Evolutionary conservation across 441 rosid genomes (phyloP).

Genomic region (Gossypium armourianum): DNA sequence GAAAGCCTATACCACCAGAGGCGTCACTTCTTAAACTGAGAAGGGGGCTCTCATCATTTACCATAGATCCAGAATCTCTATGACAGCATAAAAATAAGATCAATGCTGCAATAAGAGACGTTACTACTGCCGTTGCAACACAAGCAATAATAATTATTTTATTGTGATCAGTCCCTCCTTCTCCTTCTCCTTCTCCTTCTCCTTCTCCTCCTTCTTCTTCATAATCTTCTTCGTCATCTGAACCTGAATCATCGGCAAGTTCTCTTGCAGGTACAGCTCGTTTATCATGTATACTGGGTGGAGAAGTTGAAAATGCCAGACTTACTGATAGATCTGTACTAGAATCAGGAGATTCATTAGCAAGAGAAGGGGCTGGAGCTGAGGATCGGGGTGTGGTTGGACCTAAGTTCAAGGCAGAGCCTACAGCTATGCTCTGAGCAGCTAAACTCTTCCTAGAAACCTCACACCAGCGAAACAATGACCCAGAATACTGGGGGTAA

Average conservation of each 20-base stretch:
- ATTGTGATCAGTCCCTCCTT: conserved; percentile 13
- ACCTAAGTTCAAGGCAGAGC: conserved; percentile 9
- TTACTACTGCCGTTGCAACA: conserved; percentile 55
- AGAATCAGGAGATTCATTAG: conserved; percentile 15
- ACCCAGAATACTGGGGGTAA: conserved; percentile 24
- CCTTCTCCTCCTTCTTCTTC: neutral
- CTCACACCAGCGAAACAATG: conserved; percentile 23
- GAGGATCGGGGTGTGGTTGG: neutral
- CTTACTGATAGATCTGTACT: conserved; percentile 16
- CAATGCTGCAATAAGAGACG: conserved; percentile 51
- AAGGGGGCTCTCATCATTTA: conserved; percentile 74
- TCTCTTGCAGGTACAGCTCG: conserved; percentile 22
- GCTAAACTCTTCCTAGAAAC: conserved; percentile 41
- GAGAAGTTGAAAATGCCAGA: conserved; percentile 5
- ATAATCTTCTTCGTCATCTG: conserved; percentile 11
- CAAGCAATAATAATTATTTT: conserved; percentile 52
- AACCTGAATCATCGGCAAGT: conserved; percentile 6
- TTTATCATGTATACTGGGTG: neutral
- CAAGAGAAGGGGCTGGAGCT: conserved; percentile 18
- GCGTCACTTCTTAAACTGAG: conserved; percentile 65
- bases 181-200: too few species aligned
- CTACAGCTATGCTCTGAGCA: conserved; percentile 18
- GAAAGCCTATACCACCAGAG: conserved; percentile 39
- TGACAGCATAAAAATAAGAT: conserved; percentile 57
- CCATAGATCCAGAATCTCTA: conserved; percentile 31